phyloP scores from a whole-genome alignment of 1,139 yeast species.

The Pichia sp. region DNA sequence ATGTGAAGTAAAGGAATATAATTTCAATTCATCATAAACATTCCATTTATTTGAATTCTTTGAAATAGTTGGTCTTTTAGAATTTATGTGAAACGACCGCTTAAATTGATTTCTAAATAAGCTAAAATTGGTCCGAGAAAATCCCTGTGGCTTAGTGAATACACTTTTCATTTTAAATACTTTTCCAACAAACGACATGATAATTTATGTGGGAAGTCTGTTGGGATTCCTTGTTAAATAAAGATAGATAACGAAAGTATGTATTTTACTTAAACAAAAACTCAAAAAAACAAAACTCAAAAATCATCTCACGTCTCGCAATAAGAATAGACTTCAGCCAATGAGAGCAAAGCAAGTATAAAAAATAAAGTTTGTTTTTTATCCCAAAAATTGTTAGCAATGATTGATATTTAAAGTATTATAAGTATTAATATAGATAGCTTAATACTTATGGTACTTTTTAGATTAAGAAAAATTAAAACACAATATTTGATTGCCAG shows the following conservation, averaged over 20 bases:
- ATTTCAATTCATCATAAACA: constrained; percentile 24
- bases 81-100: constrained; percentile 2
- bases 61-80: constrained; percentile 6
- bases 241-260: background rate
- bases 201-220: background rate
- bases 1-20: constrained; percentile 27
- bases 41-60: constrained; percentile 17
- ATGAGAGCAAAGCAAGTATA: background rate
- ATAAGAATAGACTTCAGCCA: background rate
- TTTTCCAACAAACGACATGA: constrained; percentile 4
- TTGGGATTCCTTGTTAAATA: background rate
- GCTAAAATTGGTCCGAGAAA: background rate
- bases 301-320: background rate
- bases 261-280: background rate
- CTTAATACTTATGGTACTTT: no score
- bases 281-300: background rate
- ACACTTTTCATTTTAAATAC: background rate
- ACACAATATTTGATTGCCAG: no score
- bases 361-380: background rate
- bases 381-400: background rate
- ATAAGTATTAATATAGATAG: no score
- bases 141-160: background rate
- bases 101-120: background rate
- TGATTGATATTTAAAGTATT: no score
- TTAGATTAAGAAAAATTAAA: no score